A percentile compares a stretch with the other conserved stretches of the same genome.
phyloP scores from a whole-genome alignment of 352 stramenopile genomes.

The Phytophthora cryptogea region DNA sequence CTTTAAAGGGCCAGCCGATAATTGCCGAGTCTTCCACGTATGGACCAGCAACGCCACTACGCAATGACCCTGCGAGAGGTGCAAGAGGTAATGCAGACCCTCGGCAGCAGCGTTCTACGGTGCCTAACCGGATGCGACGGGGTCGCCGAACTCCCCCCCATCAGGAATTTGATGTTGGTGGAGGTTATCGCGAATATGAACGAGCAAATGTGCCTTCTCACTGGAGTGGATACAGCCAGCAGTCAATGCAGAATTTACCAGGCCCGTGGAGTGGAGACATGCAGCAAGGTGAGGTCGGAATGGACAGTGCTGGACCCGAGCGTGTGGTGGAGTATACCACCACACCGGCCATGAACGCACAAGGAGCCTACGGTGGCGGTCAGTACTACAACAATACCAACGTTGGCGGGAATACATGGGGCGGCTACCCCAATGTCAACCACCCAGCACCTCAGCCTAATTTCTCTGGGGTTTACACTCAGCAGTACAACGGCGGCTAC shows the following conservation, averaged over 20 bases:
- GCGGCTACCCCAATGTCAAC: slow-evolving; percentile 18
- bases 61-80: slow-evolving; percentile 6
- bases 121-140: slow-evolving; percentile 23
- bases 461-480: slow-evolving; percentile 18
- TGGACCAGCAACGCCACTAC: slow-evolving; percentile 16
- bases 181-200: slow-evolving; percentile 35
- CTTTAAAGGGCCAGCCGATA: slow-evolving; percentile 39
- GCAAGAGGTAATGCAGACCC: slow-evolving; percentile 31
- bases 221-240: slow-evolving; percentile 37
- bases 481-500: slow-evolving; percentile 26
- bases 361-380: slow-evolving; percentile 17
- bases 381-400: slow-evolving; percentile 32
- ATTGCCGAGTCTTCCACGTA: slow-evolving; percentile 29
- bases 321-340: slow-evolving; percentile 46
- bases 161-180: slow-evolving; percentile 32
- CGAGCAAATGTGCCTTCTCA: slow-evolving; percentile 20
- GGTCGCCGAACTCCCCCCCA: slow-evolving; percentile 24
- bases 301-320: slow-evolving; percentile 31
- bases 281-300: slow-evolving; percentile 20
- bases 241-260: slow-evolving; percentile 23
- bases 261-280: slow-evolving; percentile 17
- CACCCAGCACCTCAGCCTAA: slow-evolving; percentile 13
- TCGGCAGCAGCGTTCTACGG: slow-evolving; percentile 21
- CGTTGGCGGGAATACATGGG: slow-evolving; percentile 26
- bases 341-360: slow-evolving; percentile 6